phyloP scores from a whole-genome alignment of 2,329 filamentous ascomycete genomes.

The Pseudogymnoascus sp. region DNA sequence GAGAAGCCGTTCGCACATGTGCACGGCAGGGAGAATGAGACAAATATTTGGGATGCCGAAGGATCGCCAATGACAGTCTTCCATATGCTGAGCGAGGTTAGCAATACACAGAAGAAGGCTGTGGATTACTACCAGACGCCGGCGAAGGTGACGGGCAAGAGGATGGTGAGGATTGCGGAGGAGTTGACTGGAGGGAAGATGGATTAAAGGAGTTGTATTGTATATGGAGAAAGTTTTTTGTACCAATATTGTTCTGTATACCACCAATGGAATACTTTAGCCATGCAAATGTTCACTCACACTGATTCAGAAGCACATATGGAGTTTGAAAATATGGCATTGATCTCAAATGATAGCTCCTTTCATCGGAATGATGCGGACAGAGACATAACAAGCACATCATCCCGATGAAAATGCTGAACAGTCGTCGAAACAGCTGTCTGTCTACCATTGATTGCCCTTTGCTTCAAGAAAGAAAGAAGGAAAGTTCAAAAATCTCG shows the following conservation, averaged over 20 bases:
- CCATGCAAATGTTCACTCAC: background rate
- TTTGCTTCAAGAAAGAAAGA: background rate
- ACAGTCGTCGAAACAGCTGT: background rate
- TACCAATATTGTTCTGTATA: slow-evolving; percentile 7
- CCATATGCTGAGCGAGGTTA: slow-evolving; percentile 37
- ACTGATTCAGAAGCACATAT: background rate
- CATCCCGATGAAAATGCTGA: background rate
- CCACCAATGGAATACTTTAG: slow-evolving; percentile 6
- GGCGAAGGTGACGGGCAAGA: slow-evolving; percentile 41
- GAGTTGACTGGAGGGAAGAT: slow-evolving; percentile 61
- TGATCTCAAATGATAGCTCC: background rate
- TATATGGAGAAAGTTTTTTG: background rate
- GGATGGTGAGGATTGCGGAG: slow-evolving; percentile 59
- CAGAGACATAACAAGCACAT: background rate
- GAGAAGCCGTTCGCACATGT: slow-evolving; percentile 30
- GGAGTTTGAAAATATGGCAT: background rate
- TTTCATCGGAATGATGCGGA: background rate
- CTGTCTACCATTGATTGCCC: background rate
- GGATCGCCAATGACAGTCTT: slow-evolving; percentile 38
- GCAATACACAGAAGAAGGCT: slow-evolving; percentile 28
- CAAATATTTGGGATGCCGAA: slow-evolving; percentile 27
- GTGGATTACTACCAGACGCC: slow-evolving; percentile 26
- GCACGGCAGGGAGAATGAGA: background rate
- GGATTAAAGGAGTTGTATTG: slow-evolving; percentile 21
- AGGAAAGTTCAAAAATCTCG: background rate